phyloP scores from a whole-genome alignment of 345 rosid genomes.

The Excoecaria agallocha region DNA sequence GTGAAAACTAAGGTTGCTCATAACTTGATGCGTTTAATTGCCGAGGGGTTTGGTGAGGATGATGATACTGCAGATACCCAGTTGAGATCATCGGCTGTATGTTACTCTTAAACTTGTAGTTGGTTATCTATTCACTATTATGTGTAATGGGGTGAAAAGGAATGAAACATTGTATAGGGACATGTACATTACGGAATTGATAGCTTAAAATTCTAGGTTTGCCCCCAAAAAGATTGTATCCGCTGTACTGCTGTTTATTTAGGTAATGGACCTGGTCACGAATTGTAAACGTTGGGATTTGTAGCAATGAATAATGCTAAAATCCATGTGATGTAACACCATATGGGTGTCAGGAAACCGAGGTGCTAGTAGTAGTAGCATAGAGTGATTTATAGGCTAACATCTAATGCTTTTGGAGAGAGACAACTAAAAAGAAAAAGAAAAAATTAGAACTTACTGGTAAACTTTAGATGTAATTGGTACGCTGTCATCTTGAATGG shows the following conservation, averaged over 20 bases:
- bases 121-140: constrained; percentile 3
- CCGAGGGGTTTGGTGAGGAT: constrained; percentile 96
- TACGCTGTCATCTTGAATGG: not conserved
- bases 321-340: not conserved
- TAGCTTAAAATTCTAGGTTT: not conserved
- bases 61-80: constrained; percentile 81
- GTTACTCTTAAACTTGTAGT: constrained; percentile 28
- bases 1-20: constrained; percentile 93
- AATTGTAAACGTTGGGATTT: constrained; percentile 3
- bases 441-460: not conserved
- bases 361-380: not conserved
- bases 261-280: not conserved
- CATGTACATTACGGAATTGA: not conserved
- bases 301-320: not conserved
- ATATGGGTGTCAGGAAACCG: not conserved
- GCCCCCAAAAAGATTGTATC: not conserved
- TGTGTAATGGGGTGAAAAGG: not conserved
- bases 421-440: not conserved
- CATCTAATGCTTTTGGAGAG: not conserved
- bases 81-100: constrained; percentile 94
- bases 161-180: not conserved
- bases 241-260: not conserved
- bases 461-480: not conserved
- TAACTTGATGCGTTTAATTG: constrained; percentile 92
- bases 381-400: not conserved